These are phyloP conservation scores for Candida sp. DNA, from an alignment of 1,139 yeast species.

Conservation along the genomic window DNA sequence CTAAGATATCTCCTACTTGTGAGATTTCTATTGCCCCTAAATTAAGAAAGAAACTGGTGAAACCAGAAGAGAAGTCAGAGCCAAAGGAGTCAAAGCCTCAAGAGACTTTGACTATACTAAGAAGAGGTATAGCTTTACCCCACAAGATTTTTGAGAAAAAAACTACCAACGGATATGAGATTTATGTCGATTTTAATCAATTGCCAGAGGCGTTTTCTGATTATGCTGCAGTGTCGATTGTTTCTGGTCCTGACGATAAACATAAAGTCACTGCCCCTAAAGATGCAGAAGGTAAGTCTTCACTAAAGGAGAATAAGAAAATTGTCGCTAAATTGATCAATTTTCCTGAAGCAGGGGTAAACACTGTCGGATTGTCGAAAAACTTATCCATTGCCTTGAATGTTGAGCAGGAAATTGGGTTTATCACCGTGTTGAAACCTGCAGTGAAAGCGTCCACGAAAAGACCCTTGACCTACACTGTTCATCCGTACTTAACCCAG, in stretches of 20 bases:
- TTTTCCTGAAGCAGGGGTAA: constrained; percentile 31
- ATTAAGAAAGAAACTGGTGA: constrained; percentile 34
- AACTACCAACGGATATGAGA: constrained; percentile 28
- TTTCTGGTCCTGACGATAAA: constrained; percentile 49
- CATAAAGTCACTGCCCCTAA: constrained; percentile 12
- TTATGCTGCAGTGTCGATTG: constrained; percentile 56
- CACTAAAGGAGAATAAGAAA: constrained; percentile 33
- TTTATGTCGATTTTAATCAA: constrained; percentile 41
- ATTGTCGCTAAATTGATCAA: constrained; percentile 55
- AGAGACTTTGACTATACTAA: constrained; percentile 40
- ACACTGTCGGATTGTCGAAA: constrained; percentile 54
- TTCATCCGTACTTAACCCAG: constrained; percentile 58
- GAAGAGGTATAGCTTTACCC: constrained; percentile 58
- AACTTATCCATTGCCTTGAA: constrained; percentile 59
- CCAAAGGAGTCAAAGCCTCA: constrained; percentile 13
- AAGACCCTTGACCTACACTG: constrained; percentile 37
- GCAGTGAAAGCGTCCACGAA: constrained; percentile 38
- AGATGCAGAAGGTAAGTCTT: constrained; percentile 10
- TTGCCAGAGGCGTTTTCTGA: constrained; percentile 26
- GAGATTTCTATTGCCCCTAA: constrained; percentile 87
- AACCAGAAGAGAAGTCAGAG: constrained; percentile 31
- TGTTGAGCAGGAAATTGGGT: constrained; percentile 49
- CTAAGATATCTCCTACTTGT: constrained; percentile 65
- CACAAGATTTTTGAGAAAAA: constrained; percentile 31
- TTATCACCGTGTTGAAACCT: constrained; percentile 51